phyloP scores from a whole-genome alignment of 441 rosid genomes.

The Rhodomyrtus psidioides region DNA sequence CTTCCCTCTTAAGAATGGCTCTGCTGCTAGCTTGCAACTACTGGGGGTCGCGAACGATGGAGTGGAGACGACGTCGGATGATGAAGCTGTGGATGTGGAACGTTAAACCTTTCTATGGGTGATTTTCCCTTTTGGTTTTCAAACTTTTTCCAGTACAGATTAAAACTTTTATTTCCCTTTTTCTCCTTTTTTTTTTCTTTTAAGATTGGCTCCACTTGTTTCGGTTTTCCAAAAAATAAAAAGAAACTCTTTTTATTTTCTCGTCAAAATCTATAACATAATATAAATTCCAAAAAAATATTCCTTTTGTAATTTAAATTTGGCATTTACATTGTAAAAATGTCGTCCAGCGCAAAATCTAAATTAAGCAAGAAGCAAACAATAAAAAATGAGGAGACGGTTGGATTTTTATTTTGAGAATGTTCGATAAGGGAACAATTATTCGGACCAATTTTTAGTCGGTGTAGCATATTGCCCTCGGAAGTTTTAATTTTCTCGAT shows the following conservation, averaged over 20 bases:
- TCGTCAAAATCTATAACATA: no score
- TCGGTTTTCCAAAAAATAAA: background rate
- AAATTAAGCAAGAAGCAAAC: background rate
- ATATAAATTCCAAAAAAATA: background rate
- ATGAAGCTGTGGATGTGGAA: background rate
- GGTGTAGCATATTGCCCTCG: rapidly evolving
- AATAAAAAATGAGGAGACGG: rapidly evolving
- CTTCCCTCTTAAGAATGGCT: background rate
- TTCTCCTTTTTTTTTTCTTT: background rate
- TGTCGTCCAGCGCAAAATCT: background rate
- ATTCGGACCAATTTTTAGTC: background rate
- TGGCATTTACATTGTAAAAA: no score
- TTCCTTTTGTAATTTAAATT: no score
- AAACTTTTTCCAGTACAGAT: background rate
- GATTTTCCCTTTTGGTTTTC: background rate
- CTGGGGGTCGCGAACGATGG: background rate
- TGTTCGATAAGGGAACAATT: background rate
- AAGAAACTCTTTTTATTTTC: background rate
- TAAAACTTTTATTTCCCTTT: background rate
- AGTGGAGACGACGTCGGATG: background rate
- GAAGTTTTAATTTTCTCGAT: background rate
- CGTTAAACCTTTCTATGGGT: background rate
- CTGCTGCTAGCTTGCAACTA: background rate
- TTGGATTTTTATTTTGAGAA: background rate
- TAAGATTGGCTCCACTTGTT: background rate